These are phyloP conservation scores for Fusarium sp. DNA, from an alignment of 2,329 filamentous ascomycete species.

Conservation along the genomic window DNA sequence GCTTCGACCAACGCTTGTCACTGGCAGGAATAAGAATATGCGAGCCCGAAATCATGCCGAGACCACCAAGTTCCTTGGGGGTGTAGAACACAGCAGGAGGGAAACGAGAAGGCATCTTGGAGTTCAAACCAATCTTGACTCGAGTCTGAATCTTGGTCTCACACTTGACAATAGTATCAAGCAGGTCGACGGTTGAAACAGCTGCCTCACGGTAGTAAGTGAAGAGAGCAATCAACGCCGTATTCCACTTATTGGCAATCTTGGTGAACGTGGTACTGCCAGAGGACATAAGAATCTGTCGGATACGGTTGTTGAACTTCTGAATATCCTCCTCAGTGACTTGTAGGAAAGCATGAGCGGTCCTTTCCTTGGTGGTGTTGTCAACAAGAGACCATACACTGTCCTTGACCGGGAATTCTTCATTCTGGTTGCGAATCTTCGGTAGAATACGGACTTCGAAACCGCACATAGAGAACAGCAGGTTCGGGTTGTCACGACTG, in stretches of 20 bases:
- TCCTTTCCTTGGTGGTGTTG: constrained; percentile 96
- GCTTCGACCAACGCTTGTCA: constrained; percentile 98
- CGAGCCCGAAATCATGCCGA: constrained; percentile 99
- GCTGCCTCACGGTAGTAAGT: constrained; percentile 99
- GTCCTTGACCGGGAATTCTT: constrained; percentile 97
- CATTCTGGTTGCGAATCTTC: constrained; percentile 93
- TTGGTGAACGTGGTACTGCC: constrained; percentile 99
- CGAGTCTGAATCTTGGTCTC: constrained; percentile 99
- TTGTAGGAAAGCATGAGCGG: constrained; percentile 96
- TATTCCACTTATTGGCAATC: constrained; percentile 99
- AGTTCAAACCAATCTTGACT: constrained; percentile 98
- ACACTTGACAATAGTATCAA: constrained; percentile 99
- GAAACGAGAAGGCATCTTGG: constrained; percentile 99
- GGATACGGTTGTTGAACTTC: constrained; percentile 99
- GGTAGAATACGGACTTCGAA: constrained; percentile 97
- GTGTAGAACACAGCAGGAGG: constrained; percentile 99
- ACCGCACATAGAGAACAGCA: constrained; percentile 97
- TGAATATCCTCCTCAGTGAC: constrained; percentile 98
- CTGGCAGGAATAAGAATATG: constrained; percentile 98
- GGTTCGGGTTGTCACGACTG: constrained; percentile 95
- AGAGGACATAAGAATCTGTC: constrained; percentile 98
- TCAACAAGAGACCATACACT: constrained; percentile 98
- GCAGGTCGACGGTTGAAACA: constrained; percentile 91
- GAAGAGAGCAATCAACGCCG: constrained; percentile 94
- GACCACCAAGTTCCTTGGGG: constrained; percentile 94